Evolutionary conservation across 495 filamentous ascomycete species (phyloP), one percentile per base, ranked within the genome.

Genomic region (Aspergillus conjunctus): DNA sequence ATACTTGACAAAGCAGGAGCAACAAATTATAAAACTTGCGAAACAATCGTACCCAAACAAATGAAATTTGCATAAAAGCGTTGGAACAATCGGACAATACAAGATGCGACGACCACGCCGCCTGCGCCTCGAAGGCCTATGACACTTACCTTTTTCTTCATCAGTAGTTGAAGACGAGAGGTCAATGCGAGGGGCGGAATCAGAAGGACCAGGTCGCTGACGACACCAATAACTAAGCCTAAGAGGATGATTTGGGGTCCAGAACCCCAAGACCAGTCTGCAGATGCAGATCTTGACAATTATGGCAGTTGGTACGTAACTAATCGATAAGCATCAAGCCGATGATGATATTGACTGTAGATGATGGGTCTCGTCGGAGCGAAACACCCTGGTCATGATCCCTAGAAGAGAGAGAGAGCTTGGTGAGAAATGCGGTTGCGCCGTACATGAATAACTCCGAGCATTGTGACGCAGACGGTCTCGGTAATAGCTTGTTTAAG

Each of bases 331-430:
- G 48, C 65, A 78, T 73, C 51, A 74, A n/a, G 18, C 60, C 73
- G 41, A 78, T 71, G 51, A 76, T 68, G 59, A 71, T 54, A 56
- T 71, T 65, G 53, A 78, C 73, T 58, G 70, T n/a, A 64, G 7
- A 73, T 66, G 31, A 76, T 66, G 49, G 66, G 62, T 65, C 67
- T 69, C 30, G 62, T 67, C 74, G 1, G 74, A 71, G 12, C 63
- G 67, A 68, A 78, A 78, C 4, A 78, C 67, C 10, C 77, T 70
- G 14, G 70, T 64, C 55, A 79, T 70, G 63, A 79, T 75, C 59
- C 72, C 5, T 5, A 5, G n/a, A 66, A 4, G 78, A 68, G 7
- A 79, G 69, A 20, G 72, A 71, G 22, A 77, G 32, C 57, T 79
- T 79, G 44, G 73, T 77, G 33, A 76, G 63, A 41, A 69, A 73